Percentiles rank a stretch among this genome's conserved stretches.
Conservation (phyloP, 768 basidiomycete species). For the Collybiopsis luxurians region DNA sequence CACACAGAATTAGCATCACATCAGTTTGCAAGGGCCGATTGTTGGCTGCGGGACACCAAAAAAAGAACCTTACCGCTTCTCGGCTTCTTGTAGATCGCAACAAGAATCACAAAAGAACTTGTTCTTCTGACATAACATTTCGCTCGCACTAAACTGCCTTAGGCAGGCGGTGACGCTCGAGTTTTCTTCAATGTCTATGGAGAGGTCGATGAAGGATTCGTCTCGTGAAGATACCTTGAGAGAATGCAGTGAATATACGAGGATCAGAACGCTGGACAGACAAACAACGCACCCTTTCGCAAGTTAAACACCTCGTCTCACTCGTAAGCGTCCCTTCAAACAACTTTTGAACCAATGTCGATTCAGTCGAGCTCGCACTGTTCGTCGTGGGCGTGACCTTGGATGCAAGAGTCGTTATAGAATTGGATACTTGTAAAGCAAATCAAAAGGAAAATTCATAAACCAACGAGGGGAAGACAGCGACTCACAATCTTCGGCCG, state of each 20-base stretch:
- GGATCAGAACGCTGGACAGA: conserved; percentile 4
- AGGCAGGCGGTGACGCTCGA: conserved; percentile 95
- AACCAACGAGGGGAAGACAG: neutral
- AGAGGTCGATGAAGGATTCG: conserved; percentile 96
- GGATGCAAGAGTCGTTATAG: conserved; percentile 53
- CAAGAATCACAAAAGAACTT: conserved; percentile 99
- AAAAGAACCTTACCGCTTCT: conserved; percentile 72
- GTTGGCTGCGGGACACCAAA: neutral
- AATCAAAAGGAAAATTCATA: conserved; percentile 6
- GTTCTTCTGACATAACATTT: conserved; percentile 98
- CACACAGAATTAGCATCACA: conserved; percentile 1
- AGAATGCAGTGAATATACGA: neutral
- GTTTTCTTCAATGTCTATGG: conserved; percentile 98
- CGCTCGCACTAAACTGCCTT: conserved; percentile 93
- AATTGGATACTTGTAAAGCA: conserved; percentile 51
- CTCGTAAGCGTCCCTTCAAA: conserved; percentile 95
- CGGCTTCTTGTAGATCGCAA: conserved; percentile 95
- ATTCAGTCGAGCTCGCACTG: conserved; percentile 43
- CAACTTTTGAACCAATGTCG: conserved; percentile 86
- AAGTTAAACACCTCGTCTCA: conserved; percentile 96
- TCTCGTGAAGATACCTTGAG: conserved; percentile 84
- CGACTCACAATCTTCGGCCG: conserved; percentile 68
- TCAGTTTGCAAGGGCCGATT: too few relatives aligned
- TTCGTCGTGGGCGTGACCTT: conserved; percentile 39
- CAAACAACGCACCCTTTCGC: conserved; percentile 77